A percentile compares a stretch with the other conserved stretches of the same genome.
Evolutionary conservation across 305 asterid species (phyloP).

Genomic region (Fraxinus baroniana): DNA sequence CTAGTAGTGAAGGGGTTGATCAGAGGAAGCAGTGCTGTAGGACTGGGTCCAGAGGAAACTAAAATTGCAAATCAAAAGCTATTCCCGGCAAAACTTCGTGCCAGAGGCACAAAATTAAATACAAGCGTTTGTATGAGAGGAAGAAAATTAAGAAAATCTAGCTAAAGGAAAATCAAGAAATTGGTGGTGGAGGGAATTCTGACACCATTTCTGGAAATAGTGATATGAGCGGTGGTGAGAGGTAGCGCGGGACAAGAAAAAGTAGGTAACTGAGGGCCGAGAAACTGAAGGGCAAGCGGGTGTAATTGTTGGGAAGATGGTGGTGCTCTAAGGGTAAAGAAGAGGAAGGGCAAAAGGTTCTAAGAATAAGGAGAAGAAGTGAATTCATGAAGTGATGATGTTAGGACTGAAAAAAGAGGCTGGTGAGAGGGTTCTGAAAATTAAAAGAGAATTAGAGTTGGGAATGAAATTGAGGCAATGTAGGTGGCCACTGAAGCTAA

Average conservation of each 20-base stretch:
- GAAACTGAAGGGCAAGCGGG: conserved; percentile 7
- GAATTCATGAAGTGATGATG: neutral
- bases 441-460: conserved; percentile 9
- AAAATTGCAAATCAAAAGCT: conserved; percentile 45
- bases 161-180: neutral
- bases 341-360: conserved; percentile 37
- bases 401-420: neutral
- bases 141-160: neutral
- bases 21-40: conserved; percentile 29
- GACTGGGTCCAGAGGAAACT: conserved; percentile 21
- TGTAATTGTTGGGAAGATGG: neutral
- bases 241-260: conserved; percentile 18
- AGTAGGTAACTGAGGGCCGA: conserved; percentile 3
- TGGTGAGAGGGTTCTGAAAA: conserved; percentile 19
- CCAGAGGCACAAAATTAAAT: conserved; percentile 26
- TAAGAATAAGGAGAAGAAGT: neutral
- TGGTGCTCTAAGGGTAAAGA: conserved; percentile 18
- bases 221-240: conserved; percentile 14
- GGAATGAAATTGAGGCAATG: neutral
- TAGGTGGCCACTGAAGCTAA: conserved; percentile 2
- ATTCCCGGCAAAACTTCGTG: conserved; percentile 32
- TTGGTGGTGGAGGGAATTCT: neutral
- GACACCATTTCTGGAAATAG: conserved; percentile 1
- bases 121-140: neutral
- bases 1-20: conserved; percentile 22